Evolutionary conservation across 2,329 filamentous ascomycete species (phyloP), one percentile per base, ranked within the genome.

Genomic region (Fusarium anthophilum): DNA sequence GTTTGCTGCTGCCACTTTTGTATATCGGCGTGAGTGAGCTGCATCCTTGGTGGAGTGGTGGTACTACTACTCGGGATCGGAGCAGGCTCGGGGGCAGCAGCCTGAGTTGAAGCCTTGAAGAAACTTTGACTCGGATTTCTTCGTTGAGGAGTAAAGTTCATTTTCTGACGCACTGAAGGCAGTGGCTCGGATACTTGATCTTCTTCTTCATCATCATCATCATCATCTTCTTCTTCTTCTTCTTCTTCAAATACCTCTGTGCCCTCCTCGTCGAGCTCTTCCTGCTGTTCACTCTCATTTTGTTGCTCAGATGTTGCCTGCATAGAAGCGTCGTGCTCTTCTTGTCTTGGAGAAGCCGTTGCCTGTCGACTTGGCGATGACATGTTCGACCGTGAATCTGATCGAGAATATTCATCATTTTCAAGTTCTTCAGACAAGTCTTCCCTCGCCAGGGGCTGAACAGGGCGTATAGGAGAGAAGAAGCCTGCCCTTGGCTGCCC

Each of bases 91-190:
- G 41, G 56, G 32, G 51, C 37, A 32, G 48, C 11, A 44, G 30
- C 35, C 12, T 55, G 74, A 32, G 76, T 68, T 12, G 82, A 79
- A 10, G 81, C 78, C 41, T 79, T 80, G 70, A 87, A 87, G 51
- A 87, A 83, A 32, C 80, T 80, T 6, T 80, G 72, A 12, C 76
- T 79, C 11, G 80, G 74, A 28, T 82, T 81, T 37, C 82, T 78
- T 3, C 80, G 81, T 7, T 79, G 83, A 3, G 87, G 87, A 1
- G 85, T 86, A 56, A 88, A 88, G 74, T 87, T 85, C 60, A 79
- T 80, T 77, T 87, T 87, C 75, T 88, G 86, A 30, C 83, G 79
- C 13, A 87, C 82, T 4, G 81, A 77, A 0, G 82, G 81, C 62
- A 81, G 24, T 44, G 38, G 79, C 2, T 72, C 56, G 14, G 79